Conservation (phyloP, 2,329 filamentous ascomycete species). For the Sclerotinia spermophila region DNA sequence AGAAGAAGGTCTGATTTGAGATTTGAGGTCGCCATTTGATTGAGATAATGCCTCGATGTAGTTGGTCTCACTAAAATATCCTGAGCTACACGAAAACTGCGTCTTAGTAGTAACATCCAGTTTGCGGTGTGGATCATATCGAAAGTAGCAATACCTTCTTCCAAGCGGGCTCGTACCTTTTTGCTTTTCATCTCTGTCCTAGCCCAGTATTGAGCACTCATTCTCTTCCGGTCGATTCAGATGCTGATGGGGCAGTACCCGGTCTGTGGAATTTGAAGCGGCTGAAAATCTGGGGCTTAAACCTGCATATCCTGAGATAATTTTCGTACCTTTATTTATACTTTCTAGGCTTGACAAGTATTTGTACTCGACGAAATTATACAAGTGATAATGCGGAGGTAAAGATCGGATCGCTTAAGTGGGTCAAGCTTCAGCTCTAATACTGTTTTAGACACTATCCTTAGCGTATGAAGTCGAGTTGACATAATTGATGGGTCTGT, state of each 20-base stretch:
- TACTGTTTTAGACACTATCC: background rate
- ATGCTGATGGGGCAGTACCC: background rate
- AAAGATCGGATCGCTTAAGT: background rate
- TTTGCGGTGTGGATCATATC: background rate
- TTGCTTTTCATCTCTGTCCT: background rate
- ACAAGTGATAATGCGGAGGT: background rate
- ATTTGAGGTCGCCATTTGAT: background rate
- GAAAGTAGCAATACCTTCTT: background rate
- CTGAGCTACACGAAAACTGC: background rate
- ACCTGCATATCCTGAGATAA: background rate
- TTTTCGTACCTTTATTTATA: background rate
- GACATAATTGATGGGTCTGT: no score
- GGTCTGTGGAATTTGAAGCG: background rate
- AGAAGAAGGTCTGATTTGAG: background rate
- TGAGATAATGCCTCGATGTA: no score
- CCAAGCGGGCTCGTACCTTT: background rate
- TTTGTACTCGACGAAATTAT: background rate
- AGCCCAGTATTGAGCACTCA: background rate
- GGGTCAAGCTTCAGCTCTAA: background rate
- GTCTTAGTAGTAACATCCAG: background rate
- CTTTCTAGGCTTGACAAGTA: background rate
- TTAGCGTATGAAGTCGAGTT: background rate
- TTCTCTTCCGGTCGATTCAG: background rate
- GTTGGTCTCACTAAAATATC: background rate
- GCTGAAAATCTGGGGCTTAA: background rate